Conservation (phyloP, 768 basidiomycete species). For the Lactarius deliciosus region DNA sequence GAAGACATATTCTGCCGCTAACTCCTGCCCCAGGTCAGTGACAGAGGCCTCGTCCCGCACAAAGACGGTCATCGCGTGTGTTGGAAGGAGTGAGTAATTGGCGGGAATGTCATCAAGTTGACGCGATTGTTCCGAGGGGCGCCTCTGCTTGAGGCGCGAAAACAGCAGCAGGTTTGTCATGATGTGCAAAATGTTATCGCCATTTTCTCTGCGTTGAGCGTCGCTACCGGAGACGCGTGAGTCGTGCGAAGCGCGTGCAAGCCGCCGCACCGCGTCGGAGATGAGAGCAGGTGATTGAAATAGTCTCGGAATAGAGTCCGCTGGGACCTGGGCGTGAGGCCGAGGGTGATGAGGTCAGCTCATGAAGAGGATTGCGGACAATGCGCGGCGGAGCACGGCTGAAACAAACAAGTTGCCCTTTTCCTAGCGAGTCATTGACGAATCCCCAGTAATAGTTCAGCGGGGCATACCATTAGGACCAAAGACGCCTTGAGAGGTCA, state of each 20-base stretch:
- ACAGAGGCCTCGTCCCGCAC: slow-evolving; percentile 28
- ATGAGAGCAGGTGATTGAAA: slow-evolving; percentile 67
- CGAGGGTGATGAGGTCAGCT: slow-evolving; percentile 47
- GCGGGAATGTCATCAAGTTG: slow-evolving; percentile 48
- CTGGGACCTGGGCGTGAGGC: slow-evolving; percentile 25
- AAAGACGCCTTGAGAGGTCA: slow-evolving; percentile 86
- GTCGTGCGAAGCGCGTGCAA: slow-evolving; percentile 63
- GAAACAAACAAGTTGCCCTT: slow-evolving; percentile 87
- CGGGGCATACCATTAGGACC: slow-evolving; percentile 72
- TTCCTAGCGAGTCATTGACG: neutral
- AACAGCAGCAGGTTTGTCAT: slow-evolving; percentile 76
- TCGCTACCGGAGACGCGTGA: slow-evolving; percentile 42
- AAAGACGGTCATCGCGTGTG: slow-evolving; percentile 34
- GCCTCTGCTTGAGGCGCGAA: slow-evolving; percentile 52
- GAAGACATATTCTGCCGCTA: slow-evolving; percentile 28
- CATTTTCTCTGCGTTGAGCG: slow-evolving; percentile 47
- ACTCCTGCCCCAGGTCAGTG: slow-evolving; percentile 23
- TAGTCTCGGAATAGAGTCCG: slow-evolving; percentile 37
- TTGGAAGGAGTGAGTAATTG: slow-evolving; percentile 54
- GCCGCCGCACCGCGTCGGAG: slow-evolving; percentile 69
- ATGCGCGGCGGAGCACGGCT: slow-evolving; percentile 75
- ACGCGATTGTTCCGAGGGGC: slow-evolving; percentile 44
- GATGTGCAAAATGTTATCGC: slow-evolving; percentile 63
- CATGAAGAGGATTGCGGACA: slow-evolving; percentile 56
- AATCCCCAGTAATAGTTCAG: neutral